Evolutionary conservation across 2,329 filamentous ascomycete genomes (phyloP).

Genomic region (Sarocladium oryzae): DNA sequence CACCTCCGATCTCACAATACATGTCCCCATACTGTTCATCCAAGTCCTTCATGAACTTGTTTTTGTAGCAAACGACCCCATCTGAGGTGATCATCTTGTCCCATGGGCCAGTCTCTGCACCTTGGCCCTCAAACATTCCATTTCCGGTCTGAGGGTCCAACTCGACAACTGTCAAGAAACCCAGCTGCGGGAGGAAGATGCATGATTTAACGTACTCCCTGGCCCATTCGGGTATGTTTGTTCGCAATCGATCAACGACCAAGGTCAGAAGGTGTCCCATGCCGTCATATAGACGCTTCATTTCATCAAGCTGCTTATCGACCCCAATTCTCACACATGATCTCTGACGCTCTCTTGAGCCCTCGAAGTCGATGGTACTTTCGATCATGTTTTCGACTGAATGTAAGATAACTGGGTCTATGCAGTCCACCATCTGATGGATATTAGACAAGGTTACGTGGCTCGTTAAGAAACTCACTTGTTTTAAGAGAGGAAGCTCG

Average conservation of each 20-base stretch:
- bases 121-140: conserved; percentile 57
- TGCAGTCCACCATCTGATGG: conserved; percentile 47
- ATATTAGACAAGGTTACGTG: no score
- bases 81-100: conserved; percentile 69
- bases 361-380: conserved; percentile 72
- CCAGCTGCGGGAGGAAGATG: conserved; percentile 85
- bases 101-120: conserved; percentile 57
- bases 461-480: no score
- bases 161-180: conserved; percentile 77
- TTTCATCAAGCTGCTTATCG: conserved; percentile 66
- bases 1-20: conserved; percentile 76
- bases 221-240: conserved; percentile 54
- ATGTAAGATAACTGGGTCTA: conserved; percentile 54
- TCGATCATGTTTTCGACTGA: conserved; percentile 65
- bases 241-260: conserved; percentile 58
- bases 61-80: conserved; percentile 78
- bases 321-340: conserved; percentile 68
- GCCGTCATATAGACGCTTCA: conserved; percentile 72
- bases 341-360: conserved; percentile 63
- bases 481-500: conserved; percentile 15
- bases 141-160: conserved; percentile 39
- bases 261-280: conserved; percentile 67
- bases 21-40: conserved; percentile 79
- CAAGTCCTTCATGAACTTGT: conserved; percentile 69
- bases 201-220: conserved; percentile 59